phyloP scores from a whole-genome alignment of 148 eudicot species.

The Polygonum aviculare region DNA sequence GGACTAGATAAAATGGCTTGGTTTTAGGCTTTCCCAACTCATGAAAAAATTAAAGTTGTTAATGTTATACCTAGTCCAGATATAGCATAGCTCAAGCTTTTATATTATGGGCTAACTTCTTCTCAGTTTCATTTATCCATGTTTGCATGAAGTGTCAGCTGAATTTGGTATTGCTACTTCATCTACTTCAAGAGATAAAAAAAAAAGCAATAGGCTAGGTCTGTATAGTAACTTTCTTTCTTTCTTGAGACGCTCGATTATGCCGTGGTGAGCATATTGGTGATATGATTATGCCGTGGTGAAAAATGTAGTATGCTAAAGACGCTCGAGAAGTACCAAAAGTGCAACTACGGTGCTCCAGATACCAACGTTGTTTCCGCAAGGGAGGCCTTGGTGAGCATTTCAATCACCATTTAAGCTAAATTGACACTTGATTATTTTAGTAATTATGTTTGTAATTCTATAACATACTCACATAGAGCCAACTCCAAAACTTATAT shows the following conservation, averaged over 20 bases:
- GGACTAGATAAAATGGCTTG: background rate
- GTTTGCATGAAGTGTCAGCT: background rate
- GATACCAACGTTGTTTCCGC: slow-evolving; percentile 58
- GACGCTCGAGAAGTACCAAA: slow-evolving; percentile 91
- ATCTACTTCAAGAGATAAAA: background rate
- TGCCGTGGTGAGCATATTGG: too few species aligned
- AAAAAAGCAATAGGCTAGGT: background rate
- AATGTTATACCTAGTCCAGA: background rate
- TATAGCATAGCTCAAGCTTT: background rate
- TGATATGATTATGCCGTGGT: background rate
- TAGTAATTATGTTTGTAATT: background rate
- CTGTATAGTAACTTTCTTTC: background rate
- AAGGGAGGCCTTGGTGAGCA: slow-evolving; percentile 77
- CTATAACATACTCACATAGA: too few species aligned
- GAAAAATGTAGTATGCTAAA: slow-evolving; percentile 63
- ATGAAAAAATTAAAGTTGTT: background rate
- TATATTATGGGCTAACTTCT: background rate
- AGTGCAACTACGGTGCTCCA: slow-evolving; percentile 94
- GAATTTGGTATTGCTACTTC: background rate
- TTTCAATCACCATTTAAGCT: background rate
- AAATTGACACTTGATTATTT: too few species aligned
- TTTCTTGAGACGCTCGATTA: too few species aligned
- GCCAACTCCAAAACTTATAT: background rate
- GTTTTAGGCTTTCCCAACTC: background rate
- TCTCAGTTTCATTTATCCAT: background rate